These are phyloP conservation scores for Backusella westeae DNA, from an alignment of 192 early-diverging fungal genomes.

Conservation along the genomic window DNA sequence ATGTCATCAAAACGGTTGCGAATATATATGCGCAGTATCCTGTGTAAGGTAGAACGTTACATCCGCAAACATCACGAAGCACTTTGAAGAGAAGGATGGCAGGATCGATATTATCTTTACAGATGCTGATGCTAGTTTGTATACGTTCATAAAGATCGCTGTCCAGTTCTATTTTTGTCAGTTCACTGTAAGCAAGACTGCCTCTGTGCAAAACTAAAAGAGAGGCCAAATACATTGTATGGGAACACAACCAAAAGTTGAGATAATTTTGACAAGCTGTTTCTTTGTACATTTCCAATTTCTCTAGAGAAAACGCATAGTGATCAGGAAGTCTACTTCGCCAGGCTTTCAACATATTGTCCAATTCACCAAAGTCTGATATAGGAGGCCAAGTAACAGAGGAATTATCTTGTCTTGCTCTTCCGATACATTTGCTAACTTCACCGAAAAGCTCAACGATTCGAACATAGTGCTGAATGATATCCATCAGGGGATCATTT, in stretches of 20 bases:
- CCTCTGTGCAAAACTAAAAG: conserved; percentile 24
- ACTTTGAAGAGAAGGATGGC: conserved; percentile 24
- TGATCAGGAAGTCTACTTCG: conserved; percentile 8
- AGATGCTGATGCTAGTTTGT: conserved; percentile 14
- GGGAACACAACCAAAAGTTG: conserved; percentile 22
- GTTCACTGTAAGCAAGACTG: conserved; percentile 29
- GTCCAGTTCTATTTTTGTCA: not conserved
- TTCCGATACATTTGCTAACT: conserved; percentile 23
- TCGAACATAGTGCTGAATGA: conserved; percentile 13
- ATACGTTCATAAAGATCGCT: conserved; percentile 5
- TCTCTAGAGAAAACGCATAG: conserved; percentile 1
- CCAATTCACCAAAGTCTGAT: conserved; percentile 15
- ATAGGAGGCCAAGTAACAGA: conserved; percentile 30
- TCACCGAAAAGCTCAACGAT: conserved; percentile 28
- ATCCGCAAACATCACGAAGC: conserved; percentile 21
- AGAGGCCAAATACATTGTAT: conserved; percentile 23
- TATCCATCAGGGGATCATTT: conserved; percentile 24
- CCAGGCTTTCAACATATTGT: conserved; percentile 18
- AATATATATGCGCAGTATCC: conserved; percentile 33
- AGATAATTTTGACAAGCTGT: conserved; percentile 20
- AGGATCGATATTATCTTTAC: conserved; percentile 18
- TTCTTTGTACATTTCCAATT: conserved; percentile 11
- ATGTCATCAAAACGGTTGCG: conserved; percentile 32
- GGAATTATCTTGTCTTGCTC: conserved; percentile 12
- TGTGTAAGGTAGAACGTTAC: conserved; percentile 26